Evolutionary conservation across 106 monocot species (phyloP), one percentile per base, ranked within the genome.

Genomic region (Agapanthus africanus): DNA sequence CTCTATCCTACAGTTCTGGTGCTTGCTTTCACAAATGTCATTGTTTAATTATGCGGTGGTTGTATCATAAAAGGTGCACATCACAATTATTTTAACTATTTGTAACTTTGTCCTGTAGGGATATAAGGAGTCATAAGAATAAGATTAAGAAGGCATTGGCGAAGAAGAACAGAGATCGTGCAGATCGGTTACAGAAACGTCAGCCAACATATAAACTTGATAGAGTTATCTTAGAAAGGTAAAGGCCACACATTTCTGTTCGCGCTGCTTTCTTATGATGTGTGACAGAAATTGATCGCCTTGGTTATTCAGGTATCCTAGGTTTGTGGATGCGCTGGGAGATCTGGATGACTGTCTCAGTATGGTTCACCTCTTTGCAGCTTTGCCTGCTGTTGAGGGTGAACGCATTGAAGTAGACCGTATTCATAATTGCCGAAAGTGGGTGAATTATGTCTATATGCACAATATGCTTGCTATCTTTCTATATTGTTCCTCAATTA

Each of bases 281-380:
- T 27, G 67, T 30, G 1, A 11, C 1, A 25, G 14, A 27, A 16
- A 59, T 23, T 63, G 51, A 21, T 52, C 54, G 7, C 75, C 54
- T 11, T 61, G 36, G 34, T 68, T 18, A 15, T 70, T 52, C 63
- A 93, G 99, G 83, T 99, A 93, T 63, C 99, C 99, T 9, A 87
- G 79, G 21, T 99, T 99, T 63, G 54, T 90, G 60, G 93, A 90
- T 78, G 90, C 99, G 27, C 69, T 99, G 4, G 69, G 90, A 21
- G 93, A 99, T 62, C 50, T 99, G 73, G 99, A 99, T 77, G 99
- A 99, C 69, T 93, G 92, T 69, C 90, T 99, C 57, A 99, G 90
- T 38, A 88, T 90, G 93, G 87, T 99, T 23, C 93, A 99, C 78
- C 87, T 99, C 50, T 99, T 99, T 65, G 99, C 93, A 0, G 79